Base-by-base conservation (phyloP, 306 rosid species). In the Malus sieversii region DNA sequence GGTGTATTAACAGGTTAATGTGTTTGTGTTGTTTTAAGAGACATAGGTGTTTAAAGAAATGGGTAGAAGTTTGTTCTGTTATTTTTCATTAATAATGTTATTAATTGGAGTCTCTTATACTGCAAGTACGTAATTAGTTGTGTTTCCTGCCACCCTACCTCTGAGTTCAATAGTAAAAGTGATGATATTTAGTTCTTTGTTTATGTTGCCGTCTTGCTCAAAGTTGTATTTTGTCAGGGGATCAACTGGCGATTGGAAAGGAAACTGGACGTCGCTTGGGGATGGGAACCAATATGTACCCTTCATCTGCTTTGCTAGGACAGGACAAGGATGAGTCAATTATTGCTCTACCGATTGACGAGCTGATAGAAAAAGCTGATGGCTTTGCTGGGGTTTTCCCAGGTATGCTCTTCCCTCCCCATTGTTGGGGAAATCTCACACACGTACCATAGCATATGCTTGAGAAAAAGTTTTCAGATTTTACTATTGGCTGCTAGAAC, bases 241-340 rank as follows among this genome's bases (percentile, higher is more conserved):
- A 95, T 84, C 98, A 95, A 79, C 87, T 95, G 70, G 98, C 98
- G 27, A 95, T 95, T 33, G 98, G 97, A 75, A 95, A 95, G 92
- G 98, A 95, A 86, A 95, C 98, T 8, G 98, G 98, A 35, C 98
- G 98, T 68, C 91, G 98, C 38, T 84, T 95, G 88, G 98, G 98
- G 84, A 95, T 95, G 98, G 98, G 98, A 70, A 95, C 97, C 79
- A 95, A 95, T 75, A 95, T 95, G 97, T 95, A 95, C 84, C 98
- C 98, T 64, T 87, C 98, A 70, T 95, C 98, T 78, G 98, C 98
- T 71, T 87, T 95, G 80, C 84, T 95, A 76, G 98, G 98, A 66
- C 98, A 95, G 82, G 61, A 92, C 75, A 95, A 92, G 88, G 98
- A 95, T 52, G 98, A 90, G 75, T 92, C 97, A 0, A 95, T 95